Evolutionary conservation across 2,329 filamentous ascomycete genomes (phyloP).

Genomic region (Scedosporium boydii): DNA sequence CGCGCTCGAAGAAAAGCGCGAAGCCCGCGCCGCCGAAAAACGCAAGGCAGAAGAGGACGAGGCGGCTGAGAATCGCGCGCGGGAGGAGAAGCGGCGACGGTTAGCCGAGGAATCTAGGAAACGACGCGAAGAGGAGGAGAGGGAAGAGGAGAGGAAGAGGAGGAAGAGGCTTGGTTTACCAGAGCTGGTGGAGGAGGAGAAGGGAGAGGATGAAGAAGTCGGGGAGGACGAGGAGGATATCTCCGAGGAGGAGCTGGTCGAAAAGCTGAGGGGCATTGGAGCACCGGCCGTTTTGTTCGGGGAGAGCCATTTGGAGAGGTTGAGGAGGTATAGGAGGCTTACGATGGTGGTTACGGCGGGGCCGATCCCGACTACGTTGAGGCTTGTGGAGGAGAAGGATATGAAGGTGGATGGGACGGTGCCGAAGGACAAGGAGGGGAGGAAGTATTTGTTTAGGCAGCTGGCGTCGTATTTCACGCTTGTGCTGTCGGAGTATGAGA

Average conservation of each 20-base stretch:
- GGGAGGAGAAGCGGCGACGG: constrained; percentile 73
- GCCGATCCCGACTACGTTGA: constrained; percentile 78
- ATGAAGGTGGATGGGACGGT: constrained; percentile 70
- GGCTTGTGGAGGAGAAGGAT: constrained; percentile 71
- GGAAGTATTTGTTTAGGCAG: constrained; percentile 71
- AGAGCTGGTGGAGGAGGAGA: constrained; percentile 45
- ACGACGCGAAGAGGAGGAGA: constrained; percentile 62
- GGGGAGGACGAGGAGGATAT: constrained; percentile 49
- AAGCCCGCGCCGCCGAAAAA: constrained; percentile 63
- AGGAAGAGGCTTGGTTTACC: constrained; percentile 74
- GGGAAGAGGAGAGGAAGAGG: constrained; percentile 60
- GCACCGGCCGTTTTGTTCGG: constrained; percentile 74
- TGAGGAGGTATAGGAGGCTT: constrained; percentile 63
- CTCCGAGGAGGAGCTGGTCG: constrained; percentile 58
- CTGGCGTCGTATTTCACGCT: constrained; percentile 93
- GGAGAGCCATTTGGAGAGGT: constrained; percentile 60
- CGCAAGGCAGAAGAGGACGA: constrained; percentile 85
- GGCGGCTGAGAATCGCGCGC: constrained; percentile 53
- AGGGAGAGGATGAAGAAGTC: constrained; percentile 32
- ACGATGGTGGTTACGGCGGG: constrained; percentile 55
- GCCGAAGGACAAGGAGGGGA: constrained; percentile 53
- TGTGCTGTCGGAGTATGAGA: constrained; percentile 82
- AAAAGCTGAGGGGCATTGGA: constrained; percentile 58
- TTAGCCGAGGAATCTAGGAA: constrained; percentile 72
- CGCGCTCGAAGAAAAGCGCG: constrained; percentile 60